Percentiles rank a stretch among this genome's conserved stretches.
phyloP scores from a whole-genome alignment of 2,329 filamentous ascomycete species.

The Trichoderma gracile region DNA sequence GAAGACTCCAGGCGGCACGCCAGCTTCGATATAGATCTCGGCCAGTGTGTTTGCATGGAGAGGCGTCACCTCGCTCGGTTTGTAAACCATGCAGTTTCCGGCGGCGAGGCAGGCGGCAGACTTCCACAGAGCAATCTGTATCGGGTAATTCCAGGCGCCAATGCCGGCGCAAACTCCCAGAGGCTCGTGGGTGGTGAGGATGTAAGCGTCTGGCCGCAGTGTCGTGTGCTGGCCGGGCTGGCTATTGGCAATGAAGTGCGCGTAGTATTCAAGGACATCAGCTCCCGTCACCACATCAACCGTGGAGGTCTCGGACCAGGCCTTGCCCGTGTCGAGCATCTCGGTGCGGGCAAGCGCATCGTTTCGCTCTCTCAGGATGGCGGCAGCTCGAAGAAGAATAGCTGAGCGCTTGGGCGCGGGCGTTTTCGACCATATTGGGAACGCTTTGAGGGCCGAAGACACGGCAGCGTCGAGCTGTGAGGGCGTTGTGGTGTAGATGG shows the following conservation, averaged over 20 bases:
- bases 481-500: constrained; percentile 68
- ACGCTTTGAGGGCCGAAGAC: constrained; percentile 68
- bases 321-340: constrained; percentile 84
- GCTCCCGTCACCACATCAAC: constrained; percentile 83
- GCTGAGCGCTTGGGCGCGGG: constrained; percentile 73
- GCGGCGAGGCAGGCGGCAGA: constrained; percentile 82
- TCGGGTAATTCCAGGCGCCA: constrained; percentile 89
- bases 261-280: constrained; percentile 85
- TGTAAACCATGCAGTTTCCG: constrained; percentile 89
- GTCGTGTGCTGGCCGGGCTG: constrained; percentile 78
- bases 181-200: constrained; percentile 79
- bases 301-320: constrained; percentile 78
- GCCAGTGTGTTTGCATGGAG: constrained; percentile 78
- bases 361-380: constrained; percentile 72
- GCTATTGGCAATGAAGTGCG: constrained; percentile 75
- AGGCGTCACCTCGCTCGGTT: constrained; percentile 83
- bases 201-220: constrained; percentile 73
- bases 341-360: constrained; percentile 77
- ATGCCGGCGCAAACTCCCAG: constrained; percentile 84
- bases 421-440: constrained; percentile 74
- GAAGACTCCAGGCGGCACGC: constrained; percentile 79
- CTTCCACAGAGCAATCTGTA: constrained; percentile 90
- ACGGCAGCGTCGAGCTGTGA: constrained; percentile 72
- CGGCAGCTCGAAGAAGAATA: constrained; percentile 74
- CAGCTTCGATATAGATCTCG: constrained; percentile 74